Evolutionary conservation across 345 rosid species (phyloP), one percentile per base, ranked within the genome.

Genomic region (Aquilaria sinensis): DNA sequence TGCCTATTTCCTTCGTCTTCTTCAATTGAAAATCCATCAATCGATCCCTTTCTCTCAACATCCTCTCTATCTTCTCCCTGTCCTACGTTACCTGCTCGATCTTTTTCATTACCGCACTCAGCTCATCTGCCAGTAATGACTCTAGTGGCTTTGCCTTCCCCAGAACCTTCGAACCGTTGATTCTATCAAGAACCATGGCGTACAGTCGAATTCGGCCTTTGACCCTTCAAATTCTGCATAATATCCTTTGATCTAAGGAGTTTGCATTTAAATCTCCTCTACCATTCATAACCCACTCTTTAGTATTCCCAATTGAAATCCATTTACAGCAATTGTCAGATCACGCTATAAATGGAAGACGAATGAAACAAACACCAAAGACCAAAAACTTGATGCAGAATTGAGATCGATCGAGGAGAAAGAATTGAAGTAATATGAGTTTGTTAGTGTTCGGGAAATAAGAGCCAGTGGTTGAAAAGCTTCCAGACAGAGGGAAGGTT

Each of bases 381-480:
- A 12, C 47, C 34, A 58, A 53, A 46, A 72, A 61, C 53, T 57
- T 14, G 1, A 6, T 2, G 56, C 48, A 57, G 34, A 30, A 56
- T 46, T 16, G 31, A n/a, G 59, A 62, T 9, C 29, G 49, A 37
- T 5, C 43, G 9, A 37, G 43, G 9, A 29, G 29, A 48, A 33
- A 43, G 13, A 50, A 43, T 14, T 23, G 56, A 16, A 53, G 10
- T 46, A 37, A 14, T 71, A 93, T 97, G 91, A 88, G 84, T 50
- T 86, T 88, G 64, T 78, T 77, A 67, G 93, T 74, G 32, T 23
- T 94, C 97, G 9, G 99, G 90, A 23, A 94, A 89, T 4, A 95
- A 74, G 58, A 94, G 95, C 99, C 99, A 90, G 83, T 86, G 95
- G 55, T 88, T 90, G 70, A 88, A 94, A 65, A 94, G 89, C 70